Evolutionary conservation across 2,329 filamentous ascomycete genomes (phyloP), one percentile per base, ranked within the genome.

Genomic region (Fusarium sublunatum): DNA sequence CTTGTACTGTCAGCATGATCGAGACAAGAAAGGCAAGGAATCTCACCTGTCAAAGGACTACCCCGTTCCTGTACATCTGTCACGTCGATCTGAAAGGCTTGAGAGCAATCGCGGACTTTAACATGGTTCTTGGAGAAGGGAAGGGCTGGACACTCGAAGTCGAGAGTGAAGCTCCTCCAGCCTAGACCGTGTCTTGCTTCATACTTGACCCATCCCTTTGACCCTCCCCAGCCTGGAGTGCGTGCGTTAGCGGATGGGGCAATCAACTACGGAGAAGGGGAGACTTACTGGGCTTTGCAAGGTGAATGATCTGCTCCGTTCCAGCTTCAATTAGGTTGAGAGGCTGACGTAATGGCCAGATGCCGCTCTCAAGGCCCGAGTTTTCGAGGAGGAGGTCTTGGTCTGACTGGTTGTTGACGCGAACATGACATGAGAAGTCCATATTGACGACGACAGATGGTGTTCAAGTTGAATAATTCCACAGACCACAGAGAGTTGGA

Each of bases 321-420:
- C 58, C 45, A 0, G 58, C 57, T 25, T 61, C 50, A 7, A 61
- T 61, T 6, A 61, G 13, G 8, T 61, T 61, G 13, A 61, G 57
- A 28, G 58, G 58, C 41, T 61, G 58, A 46, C 58, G 58, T 28
- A 61, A 46, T 22, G 58, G 57, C 58, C 58, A 61, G 12, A 50
- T 9, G 7, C 58, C 58, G 41, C 50, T 61, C 1, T 57, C 44
- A 1, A 61, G 51, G 6, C 51, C 58, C 4, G 58, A 61, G 41
- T 61, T 51, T 35, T 61, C 57, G 8, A 61, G 57, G 15, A 61
- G 56, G 5, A 61, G 58, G 52, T 61, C 57, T 34, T 57, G 31
- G 25, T 41, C 29, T 12, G 58, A 46, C 15, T 57, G 44, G 32
- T 61, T 61, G 25, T 11, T 61, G 25, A 61, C 40, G 0, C 10